These are phyloP conservation scores for Daldinia concentrica DNA, from an alignment of 495 filamentous ascomycete species.

Conservation along the genomic window DNA sequence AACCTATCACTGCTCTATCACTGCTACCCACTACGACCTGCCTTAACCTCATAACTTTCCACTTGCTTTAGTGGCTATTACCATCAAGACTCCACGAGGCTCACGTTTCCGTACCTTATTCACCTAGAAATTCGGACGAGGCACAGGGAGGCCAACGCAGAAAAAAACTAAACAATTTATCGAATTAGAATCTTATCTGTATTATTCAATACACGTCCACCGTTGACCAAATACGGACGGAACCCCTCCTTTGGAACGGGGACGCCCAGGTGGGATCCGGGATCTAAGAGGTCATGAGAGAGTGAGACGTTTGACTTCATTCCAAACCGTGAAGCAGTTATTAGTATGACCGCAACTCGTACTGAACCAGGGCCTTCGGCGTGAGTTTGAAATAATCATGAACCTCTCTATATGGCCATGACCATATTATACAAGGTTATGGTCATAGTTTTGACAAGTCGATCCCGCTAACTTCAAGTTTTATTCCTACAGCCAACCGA, in stretches of 20 bases:
- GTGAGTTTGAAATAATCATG: conserved; percentile 36
- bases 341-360: conserved; percentile 43
- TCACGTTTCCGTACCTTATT: conserved; percentile 9
- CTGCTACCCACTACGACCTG: conserved; percentile 25
- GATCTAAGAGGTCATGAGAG: conserved; percentile 34
- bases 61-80: conserved; percentile 26
- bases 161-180: conserved; percentile 9
- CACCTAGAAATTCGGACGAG: neutral
- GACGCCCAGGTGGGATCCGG: conserved; percentile 35
- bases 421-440: neutral
- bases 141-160: neutral
- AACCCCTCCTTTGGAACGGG: conserved; percentile 43
- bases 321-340: conserved; percentile 22
- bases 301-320: conserved; percentile 36
- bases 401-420: neutral
- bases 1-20: conserved; percentile 34
- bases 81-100: conserved; percentile 24
- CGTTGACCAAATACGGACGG: conserved; percentile 27
- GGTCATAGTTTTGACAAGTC: conserved; percentile 3
- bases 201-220: conserved; percentile 14
- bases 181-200: conserved; percentile 1
- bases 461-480: conserved; percentile 21
- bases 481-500: conserved; percentile 59
- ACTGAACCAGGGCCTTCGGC: conserved; percentile 44
- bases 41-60: conserved; percentile 30